Percentiles rank a stretch among this genome's conserved stretches.
Conservation (phyloP, 352 stramenopile species). For the Lagenidium sp. region DNA sequence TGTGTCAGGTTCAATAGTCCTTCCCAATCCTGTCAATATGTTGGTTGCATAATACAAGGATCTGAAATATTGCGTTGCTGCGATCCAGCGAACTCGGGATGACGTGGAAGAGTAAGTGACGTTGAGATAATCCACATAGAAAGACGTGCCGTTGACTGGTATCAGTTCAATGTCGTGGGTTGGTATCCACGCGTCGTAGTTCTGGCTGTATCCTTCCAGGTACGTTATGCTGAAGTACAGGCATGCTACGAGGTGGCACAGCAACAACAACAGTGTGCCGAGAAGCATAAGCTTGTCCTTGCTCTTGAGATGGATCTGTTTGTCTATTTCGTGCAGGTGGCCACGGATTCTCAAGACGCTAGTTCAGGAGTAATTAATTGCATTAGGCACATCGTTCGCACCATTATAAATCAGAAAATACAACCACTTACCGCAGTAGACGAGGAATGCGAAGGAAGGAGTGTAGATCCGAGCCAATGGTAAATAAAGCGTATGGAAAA, state of each 20-base stretch:
- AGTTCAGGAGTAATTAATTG: background rate
- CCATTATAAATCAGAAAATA: constrained; percentile 12
- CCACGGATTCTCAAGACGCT: constrained; percentile 16
- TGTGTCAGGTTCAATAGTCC: constrained; percentile 26
- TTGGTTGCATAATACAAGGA: constrained; percentile 31
- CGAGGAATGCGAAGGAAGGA: constrained; percentile 23
- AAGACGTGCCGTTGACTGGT: background rate
- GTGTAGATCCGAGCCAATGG: background rate
- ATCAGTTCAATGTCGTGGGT: constrained; percentile 18
- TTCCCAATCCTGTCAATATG: constrained; percentile 22
- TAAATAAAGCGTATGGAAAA: constrained; percentile 21
- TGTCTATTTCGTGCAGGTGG: constrained; percentile 28
- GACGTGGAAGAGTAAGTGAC: constrained; percentile 6
- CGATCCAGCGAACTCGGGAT: constrained; percentile 13
- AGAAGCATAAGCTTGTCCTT: constrained; percentile 34
- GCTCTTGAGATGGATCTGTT: constrained; percentile 32
- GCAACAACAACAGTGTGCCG: constrained; percentile 29
- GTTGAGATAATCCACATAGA: constrained; percentile 8
- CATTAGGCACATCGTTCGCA: too few species aligned
- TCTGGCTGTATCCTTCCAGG: constrained; percentile 21
- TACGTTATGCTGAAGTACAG: constrained; percentile 27
- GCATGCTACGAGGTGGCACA: constrained; percentile 51
- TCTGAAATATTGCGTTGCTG: constrained; percentile 19
- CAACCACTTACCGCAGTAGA: constrained; percentile 20
- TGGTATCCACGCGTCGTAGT: constrained; percentile 31